These are phyloP conservation scores for Mesembryanthemum crystallinum DNA, from an alignment of 148 eudicot genomes.

Conservation along the genomic window DNA sequence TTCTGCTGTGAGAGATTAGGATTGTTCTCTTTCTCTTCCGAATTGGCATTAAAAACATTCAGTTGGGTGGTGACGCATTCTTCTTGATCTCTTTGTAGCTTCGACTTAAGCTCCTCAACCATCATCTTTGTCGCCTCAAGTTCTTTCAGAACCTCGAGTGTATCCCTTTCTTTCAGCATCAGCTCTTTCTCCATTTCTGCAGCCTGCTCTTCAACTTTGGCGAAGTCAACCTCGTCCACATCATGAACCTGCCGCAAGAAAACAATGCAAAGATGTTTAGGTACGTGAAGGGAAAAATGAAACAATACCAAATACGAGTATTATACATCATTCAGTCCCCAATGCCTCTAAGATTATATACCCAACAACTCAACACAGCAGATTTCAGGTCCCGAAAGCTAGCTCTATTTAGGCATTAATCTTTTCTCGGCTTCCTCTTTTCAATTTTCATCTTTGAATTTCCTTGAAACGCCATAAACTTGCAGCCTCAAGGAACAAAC, in stretches of 20 bases:
- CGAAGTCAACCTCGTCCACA: slow-evolving; percentile 39
- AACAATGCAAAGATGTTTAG: background rate
- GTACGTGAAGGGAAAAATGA: background rate
- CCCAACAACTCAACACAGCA: background rate
- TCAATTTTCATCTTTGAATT: background rate
- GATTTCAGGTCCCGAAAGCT: background rate
- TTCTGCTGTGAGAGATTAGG: slow-evolving; percentile 35
- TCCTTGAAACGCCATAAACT: background rate
- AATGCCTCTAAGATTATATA: background rate
- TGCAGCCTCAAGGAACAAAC: too few species aligned
- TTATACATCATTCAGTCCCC: background rate
- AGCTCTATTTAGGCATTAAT: background rate
- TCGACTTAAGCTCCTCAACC: slow-evolving; percentile 75
- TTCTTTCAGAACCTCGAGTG: slow-evolving; percentile 78
- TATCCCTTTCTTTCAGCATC: slow-evolving; percentile 71
- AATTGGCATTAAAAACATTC: slow-evolving; percentile 17
- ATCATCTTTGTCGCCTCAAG: slow-evolving; percentile 71
- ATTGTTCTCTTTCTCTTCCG: slow-evolving; percentile 41
- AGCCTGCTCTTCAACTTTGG: slow-evolving; percentile 71
- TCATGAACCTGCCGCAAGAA: slow-evolving; percentile 30
- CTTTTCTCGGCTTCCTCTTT: background rate
- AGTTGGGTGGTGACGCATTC: slow-evolving; percentile 36
- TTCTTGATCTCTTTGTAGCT: slow-evolving; percentile 66
- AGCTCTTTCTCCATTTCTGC: slow-evolving; percentile 67
- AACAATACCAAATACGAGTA: background rate